Evolutionary conservation across 768 basidiomycete genomes (phyloP).

Genomic region (Suillus lakei): DNA sequence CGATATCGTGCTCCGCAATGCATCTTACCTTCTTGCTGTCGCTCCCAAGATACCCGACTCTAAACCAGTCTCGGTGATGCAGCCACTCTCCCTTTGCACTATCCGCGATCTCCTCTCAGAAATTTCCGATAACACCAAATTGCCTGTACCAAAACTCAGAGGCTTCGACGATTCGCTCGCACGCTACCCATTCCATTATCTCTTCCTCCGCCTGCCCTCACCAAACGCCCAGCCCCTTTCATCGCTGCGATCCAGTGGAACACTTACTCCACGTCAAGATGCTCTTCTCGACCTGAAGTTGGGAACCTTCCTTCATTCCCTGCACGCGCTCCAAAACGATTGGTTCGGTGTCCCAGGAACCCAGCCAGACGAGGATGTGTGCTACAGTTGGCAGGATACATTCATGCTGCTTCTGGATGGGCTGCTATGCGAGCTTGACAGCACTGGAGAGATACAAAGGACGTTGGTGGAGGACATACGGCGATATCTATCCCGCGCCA

Average conservation of each 20-base stretch:
- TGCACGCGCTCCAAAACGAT: slow-evolving; percentile 79
- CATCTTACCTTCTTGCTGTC: slow-evolving; percentile 26
- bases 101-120: slow-evolving; percentile 45
- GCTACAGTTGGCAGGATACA: slow-evolving; percentile 77
- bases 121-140: slow-evolving; percentile 48
- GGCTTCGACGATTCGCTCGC: slow-evolving; percentile 51
- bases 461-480: slow-evolving; percentile 52
- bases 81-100: slow-evolving; percentile 35
- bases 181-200: slow-evolving; percentile 52
- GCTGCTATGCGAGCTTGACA: slow-evolving; percentile 45
- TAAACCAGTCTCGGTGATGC: slow-evolving; percentile 4
- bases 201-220: slow-evolving; percentile 48
- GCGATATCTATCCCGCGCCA: slow-evolving; percentile 63
- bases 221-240: slow-evolving; percentile 35
- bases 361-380: slow-evolving; percentile 28
- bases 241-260: slow-evolving; percentile 36
- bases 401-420: slow-evolving; percentile 65
- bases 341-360: slow-evolving; percentile 68
- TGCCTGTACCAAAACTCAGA: slow-evolving; percentile 54
- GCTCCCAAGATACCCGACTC: slow-evolving; percentile 18
- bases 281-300: slow-evolving; percentile 61
- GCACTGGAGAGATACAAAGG: slow-evolving; percentile 22
- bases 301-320: slow-evolving; percentile 61
- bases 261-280: slow-evolving; percentile 42
- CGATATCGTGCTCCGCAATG: slow-evolving; percentile 28